Conservation (phyloP, 371 early-diverging fungal genomes). For the Chytridium lagenaria region DNA sequence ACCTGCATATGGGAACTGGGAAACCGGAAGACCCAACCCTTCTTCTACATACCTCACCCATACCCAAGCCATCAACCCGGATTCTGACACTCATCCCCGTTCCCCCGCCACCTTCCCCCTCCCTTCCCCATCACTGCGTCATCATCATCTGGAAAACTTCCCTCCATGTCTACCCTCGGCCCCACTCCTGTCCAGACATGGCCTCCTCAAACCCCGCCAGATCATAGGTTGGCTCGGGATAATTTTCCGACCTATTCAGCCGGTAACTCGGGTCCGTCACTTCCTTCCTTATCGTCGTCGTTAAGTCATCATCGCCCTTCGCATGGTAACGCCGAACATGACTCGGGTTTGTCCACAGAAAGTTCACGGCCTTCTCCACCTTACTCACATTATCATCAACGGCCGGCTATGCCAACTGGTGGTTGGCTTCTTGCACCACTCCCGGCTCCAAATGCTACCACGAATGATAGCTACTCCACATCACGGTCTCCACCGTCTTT, state of each 20-base stretch:
- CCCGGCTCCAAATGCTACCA: neutral
- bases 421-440: conserved; percentile 7
- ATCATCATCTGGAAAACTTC: neutral
- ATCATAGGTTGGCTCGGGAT: neutral
- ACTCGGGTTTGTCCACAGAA: neutral
- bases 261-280: neutral
- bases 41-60: neutral
- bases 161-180: neutral
- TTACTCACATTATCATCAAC: neutral
- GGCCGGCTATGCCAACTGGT: neutral
- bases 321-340: neutral
- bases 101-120: neutral
- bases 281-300: neutral
- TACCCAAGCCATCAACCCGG: neutral
- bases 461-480: neutral
- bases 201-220: neutral
- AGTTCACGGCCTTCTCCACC: neutral
- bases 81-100: neutral
- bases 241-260: neutral
- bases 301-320: neutral
- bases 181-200: neutral
- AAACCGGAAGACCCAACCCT: neutral
- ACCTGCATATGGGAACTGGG: neutral
- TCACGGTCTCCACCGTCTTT: too few relatives aligned
- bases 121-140: neutral